Percentiles rank a stretch among this genome's conserved stretches.
phyloP scores from a whole-genome alignment of 2,329 filamentous ascomycete genomes.

The Colletotrichum lentis region DNA sequence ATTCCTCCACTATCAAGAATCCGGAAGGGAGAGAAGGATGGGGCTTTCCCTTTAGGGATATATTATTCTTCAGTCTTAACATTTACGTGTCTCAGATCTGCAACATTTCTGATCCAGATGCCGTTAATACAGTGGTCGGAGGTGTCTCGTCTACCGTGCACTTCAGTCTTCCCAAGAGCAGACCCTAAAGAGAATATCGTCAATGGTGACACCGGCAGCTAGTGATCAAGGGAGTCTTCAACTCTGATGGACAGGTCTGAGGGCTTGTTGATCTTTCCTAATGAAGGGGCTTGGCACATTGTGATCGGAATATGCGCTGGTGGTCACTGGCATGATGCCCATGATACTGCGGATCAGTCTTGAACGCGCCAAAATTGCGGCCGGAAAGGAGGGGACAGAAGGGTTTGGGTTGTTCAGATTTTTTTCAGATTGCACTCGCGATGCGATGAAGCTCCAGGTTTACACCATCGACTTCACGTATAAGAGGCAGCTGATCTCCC shows the following conservation, averaged over 20 bases:
- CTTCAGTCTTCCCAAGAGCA: not conserved
- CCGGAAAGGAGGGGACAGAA: accelerated
- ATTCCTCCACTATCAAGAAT: not conserved
- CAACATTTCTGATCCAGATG: not conserved
- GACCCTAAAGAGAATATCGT: not conserved
- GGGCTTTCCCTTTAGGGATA: not conserved
- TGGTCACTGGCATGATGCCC: not conserved
- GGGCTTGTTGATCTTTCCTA: not conserved
- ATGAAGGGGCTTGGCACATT: not conserved
- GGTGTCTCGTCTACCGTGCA: too few species aligned
- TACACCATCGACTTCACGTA: not conserved
- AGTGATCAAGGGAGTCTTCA: not conserved
- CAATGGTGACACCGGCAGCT: not conserved
- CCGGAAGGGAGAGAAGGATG: not conserved
- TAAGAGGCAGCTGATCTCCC: not conserved
- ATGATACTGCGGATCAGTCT: not conserved
- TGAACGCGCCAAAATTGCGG: not conserved
- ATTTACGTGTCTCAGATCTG: not conserved
- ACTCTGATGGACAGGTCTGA: too few species aligned
- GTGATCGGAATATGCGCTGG: not conserved
- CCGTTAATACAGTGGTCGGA: too few species aligned
- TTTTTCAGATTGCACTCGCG: not conserved
- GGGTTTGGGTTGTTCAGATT: accelerated
- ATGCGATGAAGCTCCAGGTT: not conserved
- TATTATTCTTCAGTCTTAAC: not conserved